These are phyloP conservation scores for Pseudopediastrum boryanum DNA, from an alignment of 139 green algal species.

Conservation along the genomic window DNA sequence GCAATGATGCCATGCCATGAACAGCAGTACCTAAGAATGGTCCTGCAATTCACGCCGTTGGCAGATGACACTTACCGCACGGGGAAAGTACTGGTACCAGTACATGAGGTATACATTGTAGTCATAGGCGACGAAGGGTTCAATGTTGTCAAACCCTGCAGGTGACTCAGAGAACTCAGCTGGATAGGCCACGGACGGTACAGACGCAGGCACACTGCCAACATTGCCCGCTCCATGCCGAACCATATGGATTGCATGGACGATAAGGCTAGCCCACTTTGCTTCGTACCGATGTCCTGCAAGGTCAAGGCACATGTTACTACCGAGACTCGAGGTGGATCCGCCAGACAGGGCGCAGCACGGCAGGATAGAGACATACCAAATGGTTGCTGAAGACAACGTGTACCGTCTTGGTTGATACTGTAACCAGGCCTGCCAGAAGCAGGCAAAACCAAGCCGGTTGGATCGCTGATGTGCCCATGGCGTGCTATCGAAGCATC, in stretches of 20 bases:
- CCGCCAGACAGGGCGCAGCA: background rate
- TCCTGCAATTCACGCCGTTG: background rate
- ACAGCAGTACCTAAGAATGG: background rate
- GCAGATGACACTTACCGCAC: background rate
- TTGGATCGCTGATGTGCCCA: too few species aligned
- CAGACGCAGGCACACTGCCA: background rate
- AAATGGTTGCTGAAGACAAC: constrained; percentile 33
- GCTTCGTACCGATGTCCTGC: constrained; percentile 3
- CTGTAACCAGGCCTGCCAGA: background rate
- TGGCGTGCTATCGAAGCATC: too few species aligned
- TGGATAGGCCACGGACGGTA: background rate
- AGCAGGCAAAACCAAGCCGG: too few species aligned
- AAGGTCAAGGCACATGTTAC: background rate
- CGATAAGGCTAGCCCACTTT: background rate
- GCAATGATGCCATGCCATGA: background rate
- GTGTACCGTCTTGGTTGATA: constrained; percentile 3
- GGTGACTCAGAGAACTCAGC: background rate
- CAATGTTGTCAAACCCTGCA: constrained; percentile 39
- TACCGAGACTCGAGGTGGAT: background rate
- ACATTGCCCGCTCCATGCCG: background rate
- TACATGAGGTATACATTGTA: constrained; percentile 30
- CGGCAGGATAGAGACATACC: background rate
- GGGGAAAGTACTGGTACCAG: constrained; percentile 22
- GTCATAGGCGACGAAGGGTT: constrained; percentile 21
- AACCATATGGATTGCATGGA: background rate